Evolutionary conservation across 768 basidiomycete genomes (phyloP).

Genomic region (Psilocybe azurescens): DNA sequence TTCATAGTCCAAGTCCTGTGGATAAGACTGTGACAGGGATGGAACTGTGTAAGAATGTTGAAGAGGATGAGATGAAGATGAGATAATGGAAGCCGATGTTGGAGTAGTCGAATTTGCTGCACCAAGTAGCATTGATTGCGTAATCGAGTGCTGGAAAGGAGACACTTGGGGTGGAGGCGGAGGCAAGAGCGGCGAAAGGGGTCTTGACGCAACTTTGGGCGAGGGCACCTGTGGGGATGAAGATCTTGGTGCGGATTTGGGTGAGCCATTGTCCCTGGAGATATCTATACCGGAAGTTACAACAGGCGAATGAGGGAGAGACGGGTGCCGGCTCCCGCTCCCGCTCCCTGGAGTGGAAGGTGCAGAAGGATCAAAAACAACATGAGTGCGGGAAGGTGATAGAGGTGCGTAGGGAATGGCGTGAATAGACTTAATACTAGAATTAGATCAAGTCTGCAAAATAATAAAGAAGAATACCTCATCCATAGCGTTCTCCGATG

Average conservation of each 20-base stretch:
- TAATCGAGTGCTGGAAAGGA: conserved; percentile 13
- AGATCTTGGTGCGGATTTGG: not conserved
- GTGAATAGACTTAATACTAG: conserved; percentile 44
- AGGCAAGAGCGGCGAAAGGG: conserved; percentile 2
- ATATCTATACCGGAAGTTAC: not conserved
- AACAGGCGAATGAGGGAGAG: conserved; percentile 10
- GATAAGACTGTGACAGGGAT: conserved; percentile 48
- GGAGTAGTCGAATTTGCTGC: not conserved
- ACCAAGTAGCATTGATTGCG: conserved; percentile 14
- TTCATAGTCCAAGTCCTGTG: conserved; percentile 48
- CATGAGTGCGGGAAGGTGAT: conserved; percentile 48
- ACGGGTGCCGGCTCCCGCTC: conserved; percentile 9
- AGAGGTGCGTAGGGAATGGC: conserved; percentile 51
- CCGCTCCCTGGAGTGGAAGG: conserved; percentile 21
- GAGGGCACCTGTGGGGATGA: not conserved
- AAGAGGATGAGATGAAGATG: conserved; percentile 6
- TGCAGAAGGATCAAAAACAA: conserved; percentile 26
- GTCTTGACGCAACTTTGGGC: not conserved
- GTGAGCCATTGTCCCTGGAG: not conserved
- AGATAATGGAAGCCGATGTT: not conserved
- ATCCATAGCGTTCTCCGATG: conserved; percentile 40
- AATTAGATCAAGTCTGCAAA: not conserved
- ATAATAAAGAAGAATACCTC: conserved; percentile 44
- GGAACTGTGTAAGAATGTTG: conserved; percentile 29
- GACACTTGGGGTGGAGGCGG: conserved; percentile 10